Evolutionary conservation across 106 monocot genomes (phyloP).

Genomic region (Xerophyta viscosa): DNA sequence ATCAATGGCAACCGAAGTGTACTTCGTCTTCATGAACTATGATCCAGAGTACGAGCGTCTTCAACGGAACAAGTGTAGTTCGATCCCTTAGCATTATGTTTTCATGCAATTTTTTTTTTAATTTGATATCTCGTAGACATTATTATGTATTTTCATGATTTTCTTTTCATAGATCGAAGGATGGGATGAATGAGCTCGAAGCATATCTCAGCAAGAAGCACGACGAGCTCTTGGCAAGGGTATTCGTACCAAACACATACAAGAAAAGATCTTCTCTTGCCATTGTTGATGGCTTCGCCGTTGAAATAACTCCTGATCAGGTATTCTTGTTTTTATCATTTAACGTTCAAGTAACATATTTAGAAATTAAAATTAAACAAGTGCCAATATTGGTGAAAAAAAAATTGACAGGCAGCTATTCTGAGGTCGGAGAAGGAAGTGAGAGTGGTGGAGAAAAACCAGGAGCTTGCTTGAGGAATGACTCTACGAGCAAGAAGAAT

Average conservation of each 20-base stretch:
- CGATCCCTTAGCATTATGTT: no score
- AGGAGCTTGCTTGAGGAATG: constrained; percentile 41
- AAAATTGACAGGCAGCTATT: constrained; percentile 24
- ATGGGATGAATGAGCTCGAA: constrained; percentile 41
- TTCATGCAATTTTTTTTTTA: no score
- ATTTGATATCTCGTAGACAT: background rate
- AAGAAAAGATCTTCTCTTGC: constrained; percentile 66
- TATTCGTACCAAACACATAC: constrained; percentile 54
- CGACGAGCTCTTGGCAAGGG: constrained; percentile 43
- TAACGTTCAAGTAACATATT: no score
- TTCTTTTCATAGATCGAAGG: constrained; percentile 56
- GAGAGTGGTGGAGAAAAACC: constrained; percentile 69
- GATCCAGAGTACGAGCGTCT: constrained; percentile 54
- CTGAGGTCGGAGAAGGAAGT: constrained; percentile 44
- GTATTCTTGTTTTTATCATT: constrained; percentile 14
- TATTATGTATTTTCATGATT: background rate
- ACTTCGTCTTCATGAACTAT: constrained; percentile 74
- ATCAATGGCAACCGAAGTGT: constrained; percentile 21
- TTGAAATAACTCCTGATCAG: constrained; percentile 72
- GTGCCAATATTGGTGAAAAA: no score
- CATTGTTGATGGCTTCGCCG: constrained; percentile 83
- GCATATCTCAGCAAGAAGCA: constrained; percentile 75
- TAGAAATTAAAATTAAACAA: no score
- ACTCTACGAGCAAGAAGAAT: no score
- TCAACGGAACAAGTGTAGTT: constrained; percentile 24